Percentiles rank a stretch among this genome's conserved stretches.
These are phyloP conservation scores for Geotrichum phurueaensis DNA, from an alignment of 1,139 yeast genomes.

Conservation along the genomic window DNA sequence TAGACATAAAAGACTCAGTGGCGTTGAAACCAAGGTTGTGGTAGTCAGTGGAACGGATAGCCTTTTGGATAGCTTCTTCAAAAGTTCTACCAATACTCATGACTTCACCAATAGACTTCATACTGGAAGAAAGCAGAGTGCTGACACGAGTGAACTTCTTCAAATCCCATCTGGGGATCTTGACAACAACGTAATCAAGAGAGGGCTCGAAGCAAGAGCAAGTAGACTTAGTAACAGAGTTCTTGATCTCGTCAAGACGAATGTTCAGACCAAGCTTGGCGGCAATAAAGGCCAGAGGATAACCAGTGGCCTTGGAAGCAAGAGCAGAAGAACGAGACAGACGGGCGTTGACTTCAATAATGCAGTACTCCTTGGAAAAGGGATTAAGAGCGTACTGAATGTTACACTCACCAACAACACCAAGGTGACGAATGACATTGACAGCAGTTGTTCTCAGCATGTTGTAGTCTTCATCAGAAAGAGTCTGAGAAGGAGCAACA, in stretches of 20 bases:
- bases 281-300: conserved; percentile 97
- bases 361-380: conserved; percentile 81
- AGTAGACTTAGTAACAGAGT: conserved; percentile 93
- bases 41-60: conserved; percentile 94
- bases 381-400: conserved; percentile 97
- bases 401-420: conserved; percentile 98
- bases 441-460: conserved; percentile 97
- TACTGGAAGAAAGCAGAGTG: conserved; percentile 87
- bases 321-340: conserved; percentile 94
- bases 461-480: conserved; percentile 94
- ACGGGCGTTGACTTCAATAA: conserved; percentile 96
- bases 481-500: conserved; percentile 96
- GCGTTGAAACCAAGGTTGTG: conserved; percentile 90
- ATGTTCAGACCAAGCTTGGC: conserved; percentile 93
- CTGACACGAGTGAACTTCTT: conserved; percentile 91
- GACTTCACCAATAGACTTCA: conserved; percentile 99
- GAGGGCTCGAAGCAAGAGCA: conserved; percentile 97
- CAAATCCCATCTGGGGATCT: conserved; percentile 98
- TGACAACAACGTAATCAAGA: conserved; percentile 91
- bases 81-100: conserved; percentile 98
- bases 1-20: conserved; percentile 79
- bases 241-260: conserved; percentile 85
- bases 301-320: conserved; percentile 98
- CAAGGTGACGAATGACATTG: conserved; percentile 93
- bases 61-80: conserved; percentile 97